Base-by-base conservation (phyloP, 768 basidiomycete genomes). In the Chiua virens region DNA sequence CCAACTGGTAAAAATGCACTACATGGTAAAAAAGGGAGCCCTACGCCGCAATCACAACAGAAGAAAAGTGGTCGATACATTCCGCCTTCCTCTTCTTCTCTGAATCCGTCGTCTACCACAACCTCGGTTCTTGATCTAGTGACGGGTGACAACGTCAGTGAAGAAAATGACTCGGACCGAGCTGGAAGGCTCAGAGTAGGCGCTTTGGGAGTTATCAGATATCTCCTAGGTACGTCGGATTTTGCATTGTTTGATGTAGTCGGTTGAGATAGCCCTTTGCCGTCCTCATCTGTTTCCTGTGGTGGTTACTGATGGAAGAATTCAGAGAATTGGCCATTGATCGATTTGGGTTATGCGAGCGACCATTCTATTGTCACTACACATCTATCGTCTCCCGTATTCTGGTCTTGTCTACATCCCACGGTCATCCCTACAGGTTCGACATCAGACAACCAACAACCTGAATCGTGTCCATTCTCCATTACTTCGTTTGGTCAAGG, bases 131-230 rank as follows among this genome's bases (percentile, higher is more conserved):
- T 45, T 47, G 55, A 61, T 59, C 53, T 21, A 22, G 55, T 53
- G 17, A 40, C 52, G 20, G 57, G 63, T 21, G 71, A 66, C 45
- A 69, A 65, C 14, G 71, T 7, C 68, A 79, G 17, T 60, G 86
- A 88, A 46, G 91, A 93, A 68, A 79, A 68, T 39, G 84, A 86
- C 45, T 62, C 67, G n/a, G 91, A 93, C 59, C 71, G 86, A 40
- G 78, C 75, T 42, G 89, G 86, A 8, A 75, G 91, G 45, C 56
- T 92, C 43, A 75, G 91, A 18, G 77, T 87, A 13, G 80, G 82
- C 27, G 86, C 81, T 4, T 72, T 92, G 17, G 87, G 87, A 13
- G 80, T 80, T 8, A 56, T 88, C 11, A 74, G 73, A 53, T 88
- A 83, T 80, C 62, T 86, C 4, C 45, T 89, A 46, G 80, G 86